Evolutionary conservation across 2,329 filamentous ascomycete species (phyloP).

Genomic region (Aureobasidium leucospermi): DNA sequence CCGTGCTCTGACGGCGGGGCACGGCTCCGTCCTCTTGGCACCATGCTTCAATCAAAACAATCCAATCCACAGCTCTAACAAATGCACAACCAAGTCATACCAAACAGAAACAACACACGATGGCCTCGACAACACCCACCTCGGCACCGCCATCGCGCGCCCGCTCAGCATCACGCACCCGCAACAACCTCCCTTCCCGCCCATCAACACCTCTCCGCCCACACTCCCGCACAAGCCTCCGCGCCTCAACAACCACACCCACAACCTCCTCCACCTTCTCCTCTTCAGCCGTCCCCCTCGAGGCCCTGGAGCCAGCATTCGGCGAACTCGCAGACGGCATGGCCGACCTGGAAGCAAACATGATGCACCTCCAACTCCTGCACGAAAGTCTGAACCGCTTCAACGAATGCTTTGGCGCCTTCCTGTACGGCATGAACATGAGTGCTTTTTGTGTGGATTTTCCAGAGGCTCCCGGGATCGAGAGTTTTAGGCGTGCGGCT

Average conservation of each 20-base stretch:
- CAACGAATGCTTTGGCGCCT: conserved; percentile 91
- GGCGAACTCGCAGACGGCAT: conserved; percentile 89
- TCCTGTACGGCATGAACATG: conserved; percentile 96
- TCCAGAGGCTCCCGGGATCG: conserved; percentile 55
- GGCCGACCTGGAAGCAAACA: conserved; percentile 92
- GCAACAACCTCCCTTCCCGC: conserved; percentile 51
- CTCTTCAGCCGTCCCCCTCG: conserved; percentile 61
- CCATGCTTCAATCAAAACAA: neutral
- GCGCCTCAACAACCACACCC: conserved; percentile 57
- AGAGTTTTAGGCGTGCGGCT: conserved; percentile 13
- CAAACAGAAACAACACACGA: neutral
- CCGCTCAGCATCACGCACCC: conserved; percentile 15
- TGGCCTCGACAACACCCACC: conserved; percentile 12
- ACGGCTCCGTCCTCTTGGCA: neutral
- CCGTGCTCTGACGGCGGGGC: neutral
- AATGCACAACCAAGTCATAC: neutral
- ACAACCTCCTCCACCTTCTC: conserved; percentile 25
- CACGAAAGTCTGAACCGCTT: conserved; percentile 90
- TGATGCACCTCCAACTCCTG: conserved; percentile 95
- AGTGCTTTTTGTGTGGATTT: conserved; percentile 99
- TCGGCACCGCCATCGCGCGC: conserved; percentile 9
- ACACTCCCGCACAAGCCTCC: conserved; percentile 80
- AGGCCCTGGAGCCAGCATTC: conserved; percentile 80
- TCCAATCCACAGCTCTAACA: neutral
- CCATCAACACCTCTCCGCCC: conserved; percentile 89